Percentiles rank a stretch among this genome's conserved stretches.
Evolutionary conservation across 1,139 yeast genomes (phyloP).

Genomic region (Debaryomyces udenii): DNA sequence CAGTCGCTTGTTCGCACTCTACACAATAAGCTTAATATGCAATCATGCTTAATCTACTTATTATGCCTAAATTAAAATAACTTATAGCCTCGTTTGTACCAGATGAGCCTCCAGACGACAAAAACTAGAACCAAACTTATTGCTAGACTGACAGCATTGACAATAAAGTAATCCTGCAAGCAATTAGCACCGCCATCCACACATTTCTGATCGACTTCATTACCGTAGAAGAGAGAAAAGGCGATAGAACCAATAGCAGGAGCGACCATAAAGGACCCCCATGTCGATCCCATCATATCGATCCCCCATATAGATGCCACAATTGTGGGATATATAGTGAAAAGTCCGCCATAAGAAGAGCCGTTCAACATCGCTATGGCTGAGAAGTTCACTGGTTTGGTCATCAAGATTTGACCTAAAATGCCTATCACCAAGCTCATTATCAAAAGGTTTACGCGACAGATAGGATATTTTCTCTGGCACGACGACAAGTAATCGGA

Average conservation of each 20-base stretch:
- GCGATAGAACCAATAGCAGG: constrained; percentile 84
- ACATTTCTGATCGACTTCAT: constrained; percentile 54
- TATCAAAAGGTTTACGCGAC: constrained; percentile 49
- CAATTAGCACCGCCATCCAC: constrained; percentile 7
- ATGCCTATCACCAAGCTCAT: constrained; percentile 45
- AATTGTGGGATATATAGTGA: constrained; percentile 83
- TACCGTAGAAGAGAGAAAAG: constrained; percentile 75
- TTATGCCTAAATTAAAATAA: constrained; percentile 17
- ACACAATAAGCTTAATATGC: too few species aligned
- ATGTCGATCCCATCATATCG: constrained; percentile 86
- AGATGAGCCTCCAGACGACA: constrained; percentile 37
- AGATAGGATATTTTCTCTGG: constrained; percentile 29
- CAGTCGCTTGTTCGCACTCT: too few species aligned
- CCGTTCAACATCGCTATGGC: constrained; percentile 62
- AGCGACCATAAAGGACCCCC: constrained; percentile 90
- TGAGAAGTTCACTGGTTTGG: constrained; percentile 7
- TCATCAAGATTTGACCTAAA: constrained; percentile 37
- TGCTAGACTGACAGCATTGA: constrained; percentile 34
- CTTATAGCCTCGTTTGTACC: constrained; percentile 37
- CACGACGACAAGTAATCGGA: constrained; percentile 55
- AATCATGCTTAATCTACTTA: too few species aligned
- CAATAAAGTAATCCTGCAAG: constrained; percentile 36
- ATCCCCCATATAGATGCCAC: constrained; percentile 88
- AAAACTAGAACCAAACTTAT: constrained; percentile 34
- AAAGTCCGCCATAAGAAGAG: constrained; percentile 76